These are phyloP conservation scores for Cucurbitaria berberidis DNA, from an alignment of 2,329 filamentous ascomycete genomes.

Conservation along the genomic window DNA sequence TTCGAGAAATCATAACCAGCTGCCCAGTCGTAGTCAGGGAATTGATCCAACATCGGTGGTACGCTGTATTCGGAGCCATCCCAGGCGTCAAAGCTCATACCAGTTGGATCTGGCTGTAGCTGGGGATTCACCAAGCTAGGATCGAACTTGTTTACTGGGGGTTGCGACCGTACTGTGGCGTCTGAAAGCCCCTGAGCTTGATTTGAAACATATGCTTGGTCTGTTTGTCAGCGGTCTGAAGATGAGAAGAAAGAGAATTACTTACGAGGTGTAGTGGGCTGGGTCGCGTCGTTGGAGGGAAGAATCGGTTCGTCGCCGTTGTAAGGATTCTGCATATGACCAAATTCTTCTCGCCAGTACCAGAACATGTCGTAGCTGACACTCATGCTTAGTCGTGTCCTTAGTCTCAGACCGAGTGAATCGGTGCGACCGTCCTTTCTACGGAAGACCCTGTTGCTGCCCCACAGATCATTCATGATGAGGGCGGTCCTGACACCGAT, in stretches of 20 bases:
- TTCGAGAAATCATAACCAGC: constrained; percentile 45
- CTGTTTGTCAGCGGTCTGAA: constrained; percentile 12
- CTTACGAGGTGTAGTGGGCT: constrained; percentile 41
- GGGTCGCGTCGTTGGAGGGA: constrained; percentile 27
- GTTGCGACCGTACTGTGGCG: constrained; percentile 20
- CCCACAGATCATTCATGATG: constrained; percentile 46
- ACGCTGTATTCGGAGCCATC: constrained; percentile 37
- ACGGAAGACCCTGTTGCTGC: constrained; percentile 41
- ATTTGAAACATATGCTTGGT: constrained; percentile 23
- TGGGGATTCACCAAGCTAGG: constrained; percentile 31
- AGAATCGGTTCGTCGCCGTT: constrained; percentile 37
- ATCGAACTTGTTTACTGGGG: constrained; percentile 35
- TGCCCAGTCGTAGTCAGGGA: constrained; percentile 49
- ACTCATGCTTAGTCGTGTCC: constrained; percentile 46
- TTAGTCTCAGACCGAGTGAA: constrained; percentile 38
- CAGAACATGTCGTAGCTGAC: constrained; percentile 50
- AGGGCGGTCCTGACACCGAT: constrained; percentile 35
- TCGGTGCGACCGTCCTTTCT: constrained; percentile 42
- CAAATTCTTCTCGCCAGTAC: constrained; percentile 49
- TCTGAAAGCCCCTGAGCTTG: constrained; percentile 24
- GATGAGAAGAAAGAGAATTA: background rate
- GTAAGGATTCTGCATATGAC: constrained; percentile 46
- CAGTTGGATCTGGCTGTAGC: constrained; percentile 24
- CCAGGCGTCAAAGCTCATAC: constrained; percentile 37
- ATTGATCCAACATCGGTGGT: constrained; percentile 43